These are phyloP conservation scores for Rhizopus microsporus DNA, from an alignment of 371 early-diverging fungal genomes.

Conservation along the genomic window DNA sequence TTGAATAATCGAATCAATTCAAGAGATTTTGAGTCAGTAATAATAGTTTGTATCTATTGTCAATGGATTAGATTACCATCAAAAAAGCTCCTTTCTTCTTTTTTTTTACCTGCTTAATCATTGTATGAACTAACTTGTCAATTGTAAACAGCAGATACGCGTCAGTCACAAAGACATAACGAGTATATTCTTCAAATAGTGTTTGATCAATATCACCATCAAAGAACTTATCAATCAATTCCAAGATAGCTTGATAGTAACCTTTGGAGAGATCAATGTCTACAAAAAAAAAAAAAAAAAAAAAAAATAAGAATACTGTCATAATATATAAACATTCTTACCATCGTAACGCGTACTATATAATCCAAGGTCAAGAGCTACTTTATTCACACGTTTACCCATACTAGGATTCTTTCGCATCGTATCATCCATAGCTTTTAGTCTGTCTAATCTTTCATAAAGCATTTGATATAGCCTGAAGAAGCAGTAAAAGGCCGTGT, in stretches of 20 bases:
- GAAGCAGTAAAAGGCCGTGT: constrained; percentile 83
- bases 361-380: constrained; percentile 82
- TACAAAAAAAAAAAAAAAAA: constrained; percentile 4
- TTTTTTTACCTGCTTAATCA: constrained; percentile 75
- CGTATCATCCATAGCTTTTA: constrained; percentile 73
- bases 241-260: constrained; percentile 75
- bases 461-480: constrained; percentile 86
- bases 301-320: background rate
- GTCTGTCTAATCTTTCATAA: constrained; percentile 77
- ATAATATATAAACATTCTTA: constrained; percentile 19
- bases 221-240: constrained; percentile 76
- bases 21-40: constrained; percentile 46
- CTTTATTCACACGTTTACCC: constrained; percentile 67
- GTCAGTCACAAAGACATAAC: constrained; percentile 83
- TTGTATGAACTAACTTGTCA: constrained; percentile 79
- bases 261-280: constrained; percentile 61
- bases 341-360: constrained; percentile 58
- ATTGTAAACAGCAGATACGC: constrained; percentile 87
- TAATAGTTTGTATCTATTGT: constrained; percentile 43
- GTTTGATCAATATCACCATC: constrained; percentile 81
- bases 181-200: constrained; percentile 90
- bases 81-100: background rate
- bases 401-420: constrained; percentile 58
- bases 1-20: constrained; percentile 44
- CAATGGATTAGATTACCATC: background rate